A percentile compares a stretch with the other conserved stretches of the same genome.
phyloP scores from a whole-genome alignment of 306 rosid genomes.

The Geum urbanum region DNA sequence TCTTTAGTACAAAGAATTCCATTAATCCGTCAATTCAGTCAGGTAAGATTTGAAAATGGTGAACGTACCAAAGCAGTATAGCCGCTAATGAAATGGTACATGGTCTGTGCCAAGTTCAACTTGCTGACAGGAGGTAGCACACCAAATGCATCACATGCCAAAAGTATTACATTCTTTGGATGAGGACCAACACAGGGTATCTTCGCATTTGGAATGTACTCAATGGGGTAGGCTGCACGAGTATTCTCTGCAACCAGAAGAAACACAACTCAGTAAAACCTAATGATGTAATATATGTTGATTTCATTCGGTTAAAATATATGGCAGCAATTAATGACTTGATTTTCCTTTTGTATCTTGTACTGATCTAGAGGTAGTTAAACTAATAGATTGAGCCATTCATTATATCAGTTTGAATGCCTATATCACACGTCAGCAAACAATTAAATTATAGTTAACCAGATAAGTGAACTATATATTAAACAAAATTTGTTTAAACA shows the following conservation, averaged over 20 bases:
- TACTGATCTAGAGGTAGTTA: not conserved
- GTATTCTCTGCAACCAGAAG: conserved; percentile 61
- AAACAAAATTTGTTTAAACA: not conserved
- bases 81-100: conserved; percentile 96
- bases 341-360: not conserved
- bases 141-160: conserved; percentile 94
- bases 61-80: conserved; percentile 77
- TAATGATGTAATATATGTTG: not conserved
- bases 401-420: not conserved
- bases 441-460: not conserved
- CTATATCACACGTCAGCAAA: not conserved
- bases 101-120: conserved; percentile 78
- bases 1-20: not conserved
- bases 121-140: conserved; percentile 93
- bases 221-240: conserved; percentile 86
- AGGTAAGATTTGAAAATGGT: not conserved
- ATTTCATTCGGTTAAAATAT: not conserved
- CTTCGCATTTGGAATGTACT: conserved; percentile 80
- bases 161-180: conserved; percentile 80
- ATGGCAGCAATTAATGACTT: not conserved
- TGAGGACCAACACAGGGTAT: conserved; percentile 90
- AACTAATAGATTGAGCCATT: not conserved
- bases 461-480: not conserved
- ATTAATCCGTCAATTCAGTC: not conserved
- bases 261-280: not conserved